These are phyloP conservation scores for Leucosporidium scottii DNA, from an alignment of 768 basidiomycete genomes.

Conservation along the genomic window DNA sequence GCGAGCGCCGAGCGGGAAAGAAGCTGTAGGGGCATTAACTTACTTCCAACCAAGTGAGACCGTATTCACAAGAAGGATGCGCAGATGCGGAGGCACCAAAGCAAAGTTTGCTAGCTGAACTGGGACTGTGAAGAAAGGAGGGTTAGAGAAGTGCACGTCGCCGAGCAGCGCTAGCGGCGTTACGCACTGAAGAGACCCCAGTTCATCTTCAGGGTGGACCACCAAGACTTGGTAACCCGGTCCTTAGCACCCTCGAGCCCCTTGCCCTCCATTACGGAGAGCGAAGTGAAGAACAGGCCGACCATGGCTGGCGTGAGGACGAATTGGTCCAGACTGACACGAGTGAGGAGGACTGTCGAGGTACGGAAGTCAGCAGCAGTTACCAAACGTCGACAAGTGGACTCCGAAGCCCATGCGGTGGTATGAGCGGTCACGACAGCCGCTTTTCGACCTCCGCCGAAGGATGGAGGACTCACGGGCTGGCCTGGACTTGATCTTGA, in stretches of 20 bases:
- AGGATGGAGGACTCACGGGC: not conserved
- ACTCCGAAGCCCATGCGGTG: not conserved
- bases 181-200: constrained; percentile 53
- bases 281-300: constrained; percentile 61
- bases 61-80: not conserved
- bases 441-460: constrained; percentile 34
- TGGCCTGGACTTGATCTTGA: constrained; percentile 7
- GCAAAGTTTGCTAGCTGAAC: not conserved
- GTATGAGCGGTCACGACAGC: no score
- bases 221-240: constrained; percentile 55
- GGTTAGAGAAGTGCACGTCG: not conserved
- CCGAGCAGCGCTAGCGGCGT: not conserved
- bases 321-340: not conserved
- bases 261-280: constrained; percentile 75
- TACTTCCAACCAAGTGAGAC: not conserved
- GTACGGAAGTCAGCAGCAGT: not conserved
- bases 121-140: not conserved
- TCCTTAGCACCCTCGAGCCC: constrained; percentile 50
- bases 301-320: constrained; percentile 45
- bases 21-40: not conserved
- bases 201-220: constrained; percentile 65
- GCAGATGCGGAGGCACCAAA: not conserved
- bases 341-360: not conserved
- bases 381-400: not conserved
- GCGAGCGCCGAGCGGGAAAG: not conserved